These are phyloP conservation scores for Nyssa sinensis DNA, from an alignment of 148 eudicot genomes.

Conservation along the genomic window DNA sequence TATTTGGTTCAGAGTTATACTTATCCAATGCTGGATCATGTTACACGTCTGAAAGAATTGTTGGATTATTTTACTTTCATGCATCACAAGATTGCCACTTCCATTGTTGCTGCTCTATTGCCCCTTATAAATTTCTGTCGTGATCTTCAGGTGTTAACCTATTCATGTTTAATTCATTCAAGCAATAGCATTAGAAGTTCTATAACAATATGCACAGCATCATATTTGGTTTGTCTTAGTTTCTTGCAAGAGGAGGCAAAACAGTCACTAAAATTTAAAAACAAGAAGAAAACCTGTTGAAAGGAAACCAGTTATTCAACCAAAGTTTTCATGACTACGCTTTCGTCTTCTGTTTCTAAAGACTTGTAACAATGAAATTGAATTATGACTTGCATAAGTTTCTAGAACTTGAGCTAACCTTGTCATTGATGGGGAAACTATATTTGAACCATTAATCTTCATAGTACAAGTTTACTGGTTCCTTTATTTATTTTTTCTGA, in stretches of 20 bases:
- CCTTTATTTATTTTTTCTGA: neutral
- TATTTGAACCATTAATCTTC: no score
- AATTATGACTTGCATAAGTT: neutral
- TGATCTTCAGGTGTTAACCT: slow-evolving; percentile 44
- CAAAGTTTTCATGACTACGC: neutral
- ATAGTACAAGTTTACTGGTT: neutral
- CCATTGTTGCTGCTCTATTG: slow-evolving; percentile 35
- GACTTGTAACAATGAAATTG: neutral
- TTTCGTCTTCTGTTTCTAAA: neutral
- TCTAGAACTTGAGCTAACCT: neutral
- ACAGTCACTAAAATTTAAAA: neutral
- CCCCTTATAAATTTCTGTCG: slow-evolving; percentile 47
- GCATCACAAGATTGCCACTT: slow-evolving; percentile 36
- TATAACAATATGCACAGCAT: neutral
- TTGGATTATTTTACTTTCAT: slow-evolving; percentile 60
- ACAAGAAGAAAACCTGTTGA: neutral
- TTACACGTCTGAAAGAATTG: slow-evolving; percentile 55
- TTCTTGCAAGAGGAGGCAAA: neutral
- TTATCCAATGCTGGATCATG: slow-evolving; percentile 42
- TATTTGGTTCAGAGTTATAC: slow-evolving; percentile 41
- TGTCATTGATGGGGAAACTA: neutral
- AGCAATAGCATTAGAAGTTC: neutral
- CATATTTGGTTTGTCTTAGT: neutral
- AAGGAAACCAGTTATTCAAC: neutral
- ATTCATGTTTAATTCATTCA: slow-evolving; percentile 3